Conservation (phyloP, 163 green algal genomes). For the Scenedesmus sp. region DNA sequence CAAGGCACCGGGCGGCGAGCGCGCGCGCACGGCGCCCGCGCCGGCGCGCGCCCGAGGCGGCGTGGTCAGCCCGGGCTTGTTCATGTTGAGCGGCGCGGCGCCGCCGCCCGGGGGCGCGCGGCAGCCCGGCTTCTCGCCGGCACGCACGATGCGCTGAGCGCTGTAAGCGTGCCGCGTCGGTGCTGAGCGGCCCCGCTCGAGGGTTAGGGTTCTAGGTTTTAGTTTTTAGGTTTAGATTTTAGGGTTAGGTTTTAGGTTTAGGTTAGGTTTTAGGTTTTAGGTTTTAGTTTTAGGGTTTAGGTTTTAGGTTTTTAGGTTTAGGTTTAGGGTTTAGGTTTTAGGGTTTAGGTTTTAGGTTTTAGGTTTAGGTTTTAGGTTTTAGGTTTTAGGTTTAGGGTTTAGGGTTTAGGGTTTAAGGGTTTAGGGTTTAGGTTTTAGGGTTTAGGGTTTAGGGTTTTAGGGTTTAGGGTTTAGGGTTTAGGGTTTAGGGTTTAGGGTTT, state of each 20-base stretch:
- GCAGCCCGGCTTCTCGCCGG: too few relatives aligned
- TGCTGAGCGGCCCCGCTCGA: too few relatives aligned
- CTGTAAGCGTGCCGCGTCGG: too few relatives aligned
- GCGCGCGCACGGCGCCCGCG: too few relatives aligned
- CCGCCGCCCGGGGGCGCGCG: too few relatives aligned
- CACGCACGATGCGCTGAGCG: too few relatives aligned
- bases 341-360: constrained; percentile 12
- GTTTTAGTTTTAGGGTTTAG: neutral
- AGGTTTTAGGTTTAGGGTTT: constrained; percentile 14
- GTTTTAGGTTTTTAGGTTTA: constrained; percentile 12
- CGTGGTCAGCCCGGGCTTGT: too few relatives aligned
- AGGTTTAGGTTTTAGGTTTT: constrained; percentile 21
- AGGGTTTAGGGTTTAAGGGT: neutral
- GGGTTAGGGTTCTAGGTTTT: constrained; percentile 1
- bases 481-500: neutral
- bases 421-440: constrained; percentile 4
- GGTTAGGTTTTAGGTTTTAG: constrained; percentile 2
- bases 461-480: neutral
- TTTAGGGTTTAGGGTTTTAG: constrained; percentile 15
- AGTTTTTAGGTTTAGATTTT: neutral
- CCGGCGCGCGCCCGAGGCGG: too few relatives aligned
- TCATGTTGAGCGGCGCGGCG: too few relatives aligned
- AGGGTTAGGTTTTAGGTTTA: too few relatives aligned
- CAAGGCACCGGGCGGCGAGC: too few relatives aligned
- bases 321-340: constrained; percentile 21